A percentile compares a stretch with the other conserved stretches of the same genome.
Conservation (phyloP, 73 alveolate species). For the Uronychia binucleata region DNA sequence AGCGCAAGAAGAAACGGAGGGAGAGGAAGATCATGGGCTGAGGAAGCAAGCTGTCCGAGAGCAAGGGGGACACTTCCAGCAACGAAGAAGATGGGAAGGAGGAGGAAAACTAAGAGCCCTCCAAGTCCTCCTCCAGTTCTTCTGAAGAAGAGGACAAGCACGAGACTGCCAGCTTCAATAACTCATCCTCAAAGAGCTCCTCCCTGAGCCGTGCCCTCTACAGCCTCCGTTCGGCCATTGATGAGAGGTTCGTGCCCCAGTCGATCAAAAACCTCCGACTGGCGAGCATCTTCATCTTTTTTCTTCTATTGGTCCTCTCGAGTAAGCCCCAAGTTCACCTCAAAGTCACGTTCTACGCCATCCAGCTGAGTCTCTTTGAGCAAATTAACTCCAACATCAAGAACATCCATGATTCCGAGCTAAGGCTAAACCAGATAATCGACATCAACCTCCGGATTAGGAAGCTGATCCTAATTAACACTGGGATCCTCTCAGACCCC, state of each 20-base stretch:
- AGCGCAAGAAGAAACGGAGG: constrained; percentile 28
- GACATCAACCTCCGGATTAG: constrained; percentile 19
- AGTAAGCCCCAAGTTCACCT: constrained; percentile 18
- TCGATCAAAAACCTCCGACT: constrained; percentile 19
- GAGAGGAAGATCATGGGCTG: constrained; percentile 19
- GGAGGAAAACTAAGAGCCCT: constrained; percentile 23
- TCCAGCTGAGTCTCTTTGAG: constrained; percentile 20
- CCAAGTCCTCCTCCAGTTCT: constrained; percentile 27
- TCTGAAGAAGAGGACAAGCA: constrained; percentile 31
- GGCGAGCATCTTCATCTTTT: constrained; percentile 6
- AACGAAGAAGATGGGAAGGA: constrained; percentile 12
- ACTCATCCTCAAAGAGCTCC: not conserved
- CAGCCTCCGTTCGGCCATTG: constrained; percentile 44
- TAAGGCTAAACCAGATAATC: constrained; percentile 31
- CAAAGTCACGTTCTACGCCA: constrained; percentile 28
- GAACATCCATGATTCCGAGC: constrained; percentile 25
- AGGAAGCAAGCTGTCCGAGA: constrained; percentile 21
- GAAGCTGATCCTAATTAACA: constrained; percentile 9
- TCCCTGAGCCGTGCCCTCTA: constrained; percentile 27
- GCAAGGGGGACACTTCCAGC: constrained; percentile 9
- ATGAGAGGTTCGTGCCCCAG: constrained; percentile 50
- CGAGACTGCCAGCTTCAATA: not conserved
- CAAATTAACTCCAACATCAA: constrained; percentile 10
- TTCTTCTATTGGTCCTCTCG: not conserved
- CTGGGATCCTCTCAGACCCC: not conserved